Base-by-base conservation (phyloP, 768 basidiomycete species). In the Crassisporium funariophilum region DNA sequence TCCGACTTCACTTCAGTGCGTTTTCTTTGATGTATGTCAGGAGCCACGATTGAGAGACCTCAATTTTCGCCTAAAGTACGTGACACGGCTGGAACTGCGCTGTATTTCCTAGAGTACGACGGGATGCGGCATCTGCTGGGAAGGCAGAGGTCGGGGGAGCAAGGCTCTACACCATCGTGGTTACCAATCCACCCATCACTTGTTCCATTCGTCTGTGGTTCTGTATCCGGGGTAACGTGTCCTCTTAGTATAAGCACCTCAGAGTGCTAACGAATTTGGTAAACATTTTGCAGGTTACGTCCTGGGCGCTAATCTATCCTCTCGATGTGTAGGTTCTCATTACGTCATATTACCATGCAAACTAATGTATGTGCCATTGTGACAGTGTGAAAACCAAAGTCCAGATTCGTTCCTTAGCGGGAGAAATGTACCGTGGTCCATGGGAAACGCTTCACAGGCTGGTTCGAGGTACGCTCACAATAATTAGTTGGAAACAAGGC, bases 81-180 rank as follows among this genome's bases (percentile, higher is more conserved):
- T 47, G 94, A 98, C 65, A 95, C 91, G 20, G 66, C 80, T 36
- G 94, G 93, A 38, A 95, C 95, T 10, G 88, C 86, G 4, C 72
- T 97, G 15, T 98, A 98, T 64, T 98, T 98, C 65, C 77, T 91
- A 25, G 92, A 95, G 62, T 97, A 98, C 62, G 94, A 98, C 61
- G 86, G 87, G 13, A 82, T 95, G 79, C 83, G 94, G 35, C 86
- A 92, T 72, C 58, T 93, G 12, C 73, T 95, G 36, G 95, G 95
- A 21, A 78, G 94, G 54, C 71, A 75, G 38, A 77, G 86, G 41
- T 78, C 77, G 22, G 89, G 90, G 17, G 88, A 90, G 64, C 91
- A 94, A 65, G 90, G 88, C 1, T 69, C 76, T 46, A 84, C 86
- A 2, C 90, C 92, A n/a, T 54, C 81, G 5, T 95, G 93, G 91